A percentile compares a stretch with the other conserved stretches of the same genome.
These are phyloP conservation scores for Primulina eburnea DNA, from an alignment of 257 asterid species.

Conservation along the genomic window DNA sequence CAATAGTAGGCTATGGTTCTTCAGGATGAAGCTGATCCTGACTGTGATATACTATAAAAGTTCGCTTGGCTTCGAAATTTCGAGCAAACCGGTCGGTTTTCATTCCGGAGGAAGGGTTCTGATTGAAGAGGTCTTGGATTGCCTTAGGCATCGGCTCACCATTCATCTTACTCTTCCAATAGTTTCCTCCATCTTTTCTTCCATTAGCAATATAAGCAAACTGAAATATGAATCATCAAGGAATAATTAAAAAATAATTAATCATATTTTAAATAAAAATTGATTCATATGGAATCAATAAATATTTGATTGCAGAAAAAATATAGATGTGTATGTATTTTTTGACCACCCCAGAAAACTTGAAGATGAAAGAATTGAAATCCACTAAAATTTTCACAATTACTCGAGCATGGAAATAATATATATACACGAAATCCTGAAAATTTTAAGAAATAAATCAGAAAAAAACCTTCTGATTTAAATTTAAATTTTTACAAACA, in stretches of 20 bases:
- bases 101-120: background rate
- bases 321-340: background rate
- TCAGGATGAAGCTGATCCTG: conserved; percentile 20
- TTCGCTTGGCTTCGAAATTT: conserved; percentile 47
- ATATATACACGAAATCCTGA: no score
- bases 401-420: no score
- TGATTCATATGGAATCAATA: background rate
- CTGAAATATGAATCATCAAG: conserved; percentile 15
- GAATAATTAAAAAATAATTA: background rate
- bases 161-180: conserved; percentile 58
- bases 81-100: conserved; percentile 31
- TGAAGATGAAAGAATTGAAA: no score
- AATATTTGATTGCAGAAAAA: no score
- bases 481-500: background rate
- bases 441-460: no score
- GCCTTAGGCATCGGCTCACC: conserved; percentile 65
- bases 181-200: conserved; percentile 46
- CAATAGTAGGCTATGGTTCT: background rate
- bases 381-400: no score
- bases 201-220: conserved; percentile 31
- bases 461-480: no score
- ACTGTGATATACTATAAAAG: conserved; percentile 59
- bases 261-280: background rate
- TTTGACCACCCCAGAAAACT: background rate
- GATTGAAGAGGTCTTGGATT: conserved; percentile 37